phyloP scores from a whole-genome alignment of 805 yeast species.

The Ogataea corticis region DNA sequence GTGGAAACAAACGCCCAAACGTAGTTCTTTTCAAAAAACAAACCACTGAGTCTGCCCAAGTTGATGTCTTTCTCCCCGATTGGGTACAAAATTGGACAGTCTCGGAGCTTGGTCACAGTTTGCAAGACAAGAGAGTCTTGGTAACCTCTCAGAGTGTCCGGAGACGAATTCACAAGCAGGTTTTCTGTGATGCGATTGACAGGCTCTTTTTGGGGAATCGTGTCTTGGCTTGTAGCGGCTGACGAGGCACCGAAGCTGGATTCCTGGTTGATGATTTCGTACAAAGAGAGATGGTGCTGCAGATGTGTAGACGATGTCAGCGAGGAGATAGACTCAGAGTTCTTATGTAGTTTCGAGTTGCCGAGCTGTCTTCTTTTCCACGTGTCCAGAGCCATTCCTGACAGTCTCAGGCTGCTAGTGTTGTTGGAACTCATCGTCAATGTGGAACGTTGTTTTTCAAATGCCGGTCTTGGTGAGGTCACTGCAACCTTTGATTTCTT shows the following conservation, averaged over 20 bases:
- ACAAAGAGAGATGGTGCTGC: conserved; percentile 27
- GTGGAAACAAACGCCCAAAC: conserved; percentile 40
- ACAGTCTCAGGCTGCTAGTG: conserved; percentile 10
- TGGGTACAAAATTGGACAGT: conserved; percentile 35
- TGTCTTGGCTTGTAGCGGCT: conserved; percentile 1
- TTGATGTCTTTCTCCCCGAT: conserved; percentile 33
- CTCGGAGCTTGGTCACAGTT: conserved; percentile 21
- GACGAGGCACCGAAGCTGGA: conserved; percentile 10
- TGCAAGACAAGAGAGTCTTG: conserved; percentile 24
- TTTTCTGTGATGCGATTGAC: background rate
- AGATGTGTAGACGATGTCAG: conserved; percentile 28
- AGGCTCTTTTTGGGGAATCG: background rate
- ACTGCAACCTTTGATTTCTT: conserved; percentile 22
- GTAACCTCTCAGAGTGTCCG: background rate
- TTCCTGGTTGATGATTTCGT: conserved; percentile 31
- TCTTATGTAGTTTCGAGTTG: conserved; percentile 12
- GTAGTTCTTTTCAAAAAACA: conserved; percentile 32
- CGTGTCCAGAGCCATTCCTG: conserved; percentile 10
- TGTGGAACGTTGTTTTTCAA: conserved; percentile 16
- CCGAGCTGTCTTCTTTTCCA: conserved; percentile 17
- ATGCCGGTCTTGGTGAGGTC: conserved; percentile 8
- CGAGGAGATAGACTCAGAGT: conserved; percentile 33
- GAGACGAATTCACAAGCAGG: background rate
- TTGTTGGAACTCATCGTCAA: conserved; percentile 16
- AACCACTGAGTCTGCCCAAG: conserved; percentile 36